Base-by-base conservation (phyloP, 179 eudicot genomes). In the Drosera spatulata region DNA sequence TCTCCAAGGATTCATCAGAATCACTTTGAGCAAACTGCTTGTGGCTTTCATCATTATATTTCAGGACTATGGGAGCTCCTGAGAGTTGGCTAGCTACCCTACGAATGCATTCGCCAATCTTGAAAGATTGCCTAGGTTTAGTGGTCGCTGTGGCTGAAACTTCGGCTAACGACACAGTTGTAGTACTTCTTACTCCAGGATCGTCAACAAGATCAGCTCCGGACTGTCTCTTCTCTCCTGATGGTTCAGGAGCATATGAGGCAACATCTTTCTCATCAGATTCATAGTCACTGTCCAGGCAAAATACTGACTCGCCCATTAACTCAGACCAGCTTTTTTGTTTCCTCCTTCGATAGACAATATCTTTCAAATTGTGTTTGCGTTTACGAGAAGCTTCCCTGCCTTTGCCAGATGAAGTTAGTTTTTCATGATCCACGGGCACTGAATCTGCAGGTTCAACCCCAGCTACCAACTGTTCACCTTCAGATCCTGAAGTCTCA, bases 1-100 rank as follows among this genome's bases (percentile, higher is more conserved):
- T 57, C 41, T 69, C 82, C 41, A 64, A 41, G n/a, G 73, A 64
- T 64, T 64, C 84, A 54, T 75, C 77, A 67, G 39, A 63, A 40
- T 56, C 75, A 55, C 62, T 69, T 13, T 22, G 59, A 45, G 22
- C 43, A 47, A 46, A 42, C 40, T 58, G 50, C 9, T 49, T 71
- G 61, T 60, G 38, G 60, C 65, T 67, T 56, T 48, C 77, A 43
- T 71, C 82, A 41, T 61, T 51, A 41, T 55, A 42, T 68, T 75
- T 83, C 15, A 68, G 13, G 42, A 72, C 56, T 33, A 74, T 74
- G 39, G 85, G 70, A 42, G 85, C 59, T 15, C 91, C 91, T 5
- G 93, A 76, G 56, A 89, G 71, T 70, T 93, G 98, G 74, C 80
- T 86, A 59, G 98, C 98, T 53, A 79, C 87, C 73, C 85, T 76